Percentiles rank a stretch among this genome's conserved stretches.
These are phyloP conservation scores for Cudoniella acicularis DNA, from an alignment of 495 filamentous ascomycete species.

Conservation along the genomic window DNA sequence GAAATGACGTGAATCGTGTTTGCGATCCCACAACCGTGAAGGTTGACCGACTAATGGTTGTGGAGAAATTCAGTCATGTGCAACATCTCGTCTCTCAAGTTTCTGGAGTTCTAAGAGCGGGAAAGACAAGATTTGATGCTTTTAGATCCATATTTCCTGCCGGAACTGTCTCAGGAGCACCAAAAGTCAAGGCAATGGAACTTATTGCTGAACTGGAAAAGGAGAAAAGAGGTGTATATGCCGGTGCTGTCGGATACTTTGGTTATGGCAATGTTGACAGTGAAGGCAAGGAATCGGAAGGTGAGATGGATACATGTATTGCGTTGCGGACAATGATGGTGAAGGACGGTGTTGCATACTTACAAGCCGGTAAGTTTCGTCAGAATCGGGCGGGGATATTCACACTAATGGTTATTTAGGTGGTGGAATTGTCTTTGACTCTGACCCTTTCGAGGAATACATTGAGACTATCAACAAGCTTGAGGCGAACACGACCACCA, in stretches of 20 bases:
- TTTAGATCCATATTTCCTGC: slow-evolving; percentile 96
- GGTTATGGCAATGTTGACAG: slow-evolving; percentile 59
- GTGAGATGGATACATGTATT: slow-evolving; percentile 98
- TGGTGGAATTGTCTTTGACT: slow-evolving; percentile 97
- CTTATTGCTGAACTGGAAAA: slow-evolving; percentile 90
- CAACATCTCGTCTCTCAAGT: slow-evolving; percentile 97
- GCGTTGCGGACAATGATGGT: slow-evolving; percentile 95
- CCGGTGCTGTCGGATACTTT: slow-evolving; percentile 94
- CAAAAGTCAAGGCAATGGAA: slow-evolving; percentile 95
- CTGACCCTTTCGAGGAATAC: slow-evolving; percentile 89
- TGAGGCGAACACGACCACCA: slow-evolving; percentile 80
- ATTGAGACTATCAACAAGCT: slow-evolving; percentile 98
- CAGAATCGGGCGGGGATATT: neutral
- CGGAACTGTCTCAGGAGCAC: slow-evolving; percentile 89
- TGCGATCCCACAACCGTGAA: slow-evolving; percentile 86
- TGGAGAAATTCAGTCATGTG: slow-evolving; percentile 93
- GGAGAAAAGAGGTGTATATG: slow-evolving; percentile 93
- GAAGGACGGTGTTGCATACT: slow-evolving; percentile 85
- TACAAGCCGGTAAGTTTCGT: slow-evolving; percentile 66
- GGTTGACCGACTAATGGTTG: slow-evolving; percentile 91
- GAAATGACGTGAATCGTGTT: slow-evolving; percentile 95
- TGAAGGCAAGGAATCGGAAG: slow-evolving; percentile 48
- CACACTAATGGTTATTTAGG: slow-evolving; percentile 37
- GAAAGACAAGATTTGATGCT: slow-evolving; percentile 89
- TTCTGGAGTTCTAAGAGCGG: slow-evolving; percentile 75